Percentiles rank a stretch among this genome's conserved stretches.
Evolutionary conservation across 805 yeast species (phyloP).

Genomic region (Wickerhamomyces subpelliculosus): DNA sequence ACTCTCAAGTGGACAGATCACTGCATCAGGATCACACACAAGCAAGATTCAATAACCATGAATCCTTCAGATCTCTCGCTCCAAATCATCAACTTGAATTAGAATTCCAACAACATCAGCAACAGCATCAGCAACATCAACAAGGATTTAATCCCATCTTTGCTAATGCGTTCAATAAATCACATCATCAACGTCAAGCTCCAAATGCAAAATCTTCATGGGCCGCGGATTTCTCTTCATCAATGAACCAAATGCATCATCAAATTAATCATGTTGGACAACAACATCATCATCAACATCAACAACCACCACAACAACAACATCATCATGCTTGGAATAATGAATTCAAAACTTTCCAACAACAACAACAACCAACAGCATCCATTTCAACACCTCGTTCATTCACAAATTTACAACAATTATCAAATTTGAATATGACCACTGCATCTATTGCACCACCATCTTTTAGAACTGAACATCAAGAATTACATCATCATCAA

Average conservation of each 20-base stretch:
- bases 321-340: constrained; percentile 3
- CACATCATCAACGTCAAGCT: constrained; percentile 1
- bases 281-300: constrained; percentile 2
- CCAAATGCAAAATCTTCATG: constrained; percentile 1
- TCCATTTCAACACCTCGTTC: background rate
- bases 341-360: constrained; percentile 1
- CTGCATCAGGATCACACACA: constrained; percentile 3
- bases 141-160: background rate
- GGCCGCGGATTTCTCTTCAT: background rate
- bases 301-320: constrained; percentile 2
- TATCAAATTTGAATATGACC: constrained; percentile 5
- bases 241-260: background rate
- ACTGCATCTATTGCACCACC: constrained; percentile 2
- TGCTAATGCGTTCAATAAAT: background rate
- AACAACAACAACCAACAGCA: background rate
- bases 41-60: too few relatives aligned
- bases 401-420: background rate
- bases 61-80: background rate
- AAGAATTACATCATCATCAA: constrained; percentile 14
- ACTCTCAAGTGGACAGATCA: constrained; percentile 5
- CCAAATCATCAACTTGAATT: background rate
- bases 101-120: background rate
- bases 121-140: background rate
- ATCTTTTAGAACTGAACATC: constrained; percentile 15
- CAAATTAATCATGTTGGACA: too few relatives aligned